Percentiles rank a stretch among this genome's conserved stretches.
Evolutionary conservation across 1,284 basidiomycete genomes (phyloP).

Genomic region (Boletus mariae): DNA sequence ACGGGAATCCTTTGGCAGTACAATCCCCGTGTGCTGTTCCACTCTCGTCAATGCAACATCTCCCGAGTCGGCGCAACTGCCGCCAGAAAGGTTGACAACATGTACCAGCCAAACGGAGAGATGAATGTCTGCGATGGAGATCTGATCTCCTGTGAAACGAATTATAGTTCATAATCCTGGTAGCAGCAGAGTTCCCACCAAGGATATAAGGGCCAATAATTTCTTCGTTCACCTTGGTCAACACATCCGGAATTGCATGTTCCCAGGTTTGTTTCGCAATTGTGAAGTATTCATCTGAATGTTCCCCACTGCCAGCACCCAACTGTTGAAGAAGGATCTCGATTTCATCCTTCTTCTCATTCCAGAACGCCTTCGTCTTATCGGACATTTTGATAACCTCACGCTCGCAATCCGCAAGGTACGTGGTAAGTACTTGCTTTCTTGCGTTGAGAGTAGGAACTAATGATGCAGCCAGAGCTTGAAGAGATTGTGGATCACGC

Average conservation of each 20-base stretch:
- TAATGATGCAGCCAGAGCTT: slow-evolving; percentile 37
- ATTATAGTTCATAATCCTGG: neutral
- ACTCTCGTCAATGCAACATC: slow-evolving; percentile 46
- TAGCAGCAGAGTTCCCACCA: slow-evolving; percentile 43
- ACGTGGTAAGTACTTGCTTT: slow-evolving; percentile 49
- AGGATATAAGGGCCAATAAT: slow-evolving; percentile 71
- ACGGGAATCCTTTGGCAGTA: slow-evolving; percentile 43
- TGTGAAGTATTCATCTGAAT: slow-evolving; percentile 37
- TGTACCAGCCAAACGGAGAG: slow-evolving; percentile 74
- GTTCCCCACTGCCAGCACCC: slow-evolving; percentile 40
- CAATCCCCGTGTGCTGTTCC: slow-evolving; percentile 44
- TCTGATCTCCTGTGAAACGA: slow-evolving; percentile 55
- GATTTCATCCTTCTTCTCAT: slow-evolving; percentile 46
- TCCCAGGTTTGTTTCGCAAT: slow-evolving; percentile 41
- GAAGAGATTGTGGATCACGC: slow-evolving; percentile 44
- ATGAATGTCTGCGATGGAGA: slow-evolving; percentile 80
- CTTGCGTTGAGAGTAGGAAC: slow-evolving; percentile 48
- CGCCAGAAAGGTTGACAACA: slow-evolving; percentile 57
- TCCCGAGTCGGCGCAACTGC: slow-evolving; percentile 46
- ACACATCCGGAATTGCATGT: slow-evolving; percentile 40
- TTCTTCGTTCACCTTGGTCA: slow-evolving; percentile 50
- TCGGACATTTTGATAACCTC: slow-evolving; percentile 51
- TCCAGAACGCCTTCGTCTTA: slow-evolving; percentile 60
- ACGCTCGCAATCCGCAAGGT: slow-evolving; percentile 49
- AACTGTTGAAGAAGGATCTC: slow-evolving; percentile 47